Evolutionary conservation across 441 rosid genomes (phyloP), one percentile per base, ranked within the genome.

Genomic region (Populus hybrid): DNA sequence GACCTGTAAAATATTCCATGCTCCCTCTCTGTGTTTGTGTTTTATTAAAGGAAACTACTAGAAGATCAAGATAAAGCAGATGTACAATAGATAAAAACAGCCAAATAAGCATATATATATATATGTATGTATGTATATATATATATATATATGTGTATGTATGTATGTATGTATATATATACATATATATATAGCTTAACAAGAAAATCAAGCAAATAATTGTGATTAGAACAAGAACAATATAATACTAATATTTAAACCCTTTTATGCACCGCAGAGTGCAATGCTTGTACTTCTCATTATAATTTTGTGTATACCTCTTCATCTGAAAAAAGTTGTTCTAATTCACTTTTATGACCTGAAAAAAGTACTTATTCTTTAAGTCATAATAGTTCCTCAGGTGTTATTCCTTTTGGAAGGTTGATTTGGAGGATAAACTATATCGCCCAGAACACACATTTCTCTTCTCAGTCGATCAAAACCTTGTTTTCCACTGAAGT

Each of bases 81-180:
- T 34, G n/a, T 16, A 16, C n/a, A 50, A 16, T 50, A 16, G 59
- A 50, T 50, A 18, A 18, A 12, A 7, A 20, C 20, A 50, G 20
- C 8, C 59, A 18, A 16, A 50, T 1, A 50, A 16, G 59, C 6
- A 16, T 20, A 14, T 5, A 46, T 2, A 28, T 28, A 28, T 28
- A 28, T 28, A 2, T 28, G 0, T 28, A 2, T 28, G 0, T 28
- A 2, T 28, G 0, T 28, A 0, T 28, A 1, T 28, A 26, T 26
- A 1, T 26, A 26, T 26, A 26, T 26, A 26, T 46, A 18, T 6
- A 5, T 46, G 14, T 1, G 1, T 24, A 1, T 28, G 4, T 28
- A 0, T 28, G 4, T 28, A 0, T 28, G 30, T 28, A 0, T 28
- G 4, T 28, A 0, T 28, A 4, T 28, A 2, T 26, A 0, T 26